Conservation (phyloP, 805 yeast species). For the Isabelozyma rhagii region DNA sequence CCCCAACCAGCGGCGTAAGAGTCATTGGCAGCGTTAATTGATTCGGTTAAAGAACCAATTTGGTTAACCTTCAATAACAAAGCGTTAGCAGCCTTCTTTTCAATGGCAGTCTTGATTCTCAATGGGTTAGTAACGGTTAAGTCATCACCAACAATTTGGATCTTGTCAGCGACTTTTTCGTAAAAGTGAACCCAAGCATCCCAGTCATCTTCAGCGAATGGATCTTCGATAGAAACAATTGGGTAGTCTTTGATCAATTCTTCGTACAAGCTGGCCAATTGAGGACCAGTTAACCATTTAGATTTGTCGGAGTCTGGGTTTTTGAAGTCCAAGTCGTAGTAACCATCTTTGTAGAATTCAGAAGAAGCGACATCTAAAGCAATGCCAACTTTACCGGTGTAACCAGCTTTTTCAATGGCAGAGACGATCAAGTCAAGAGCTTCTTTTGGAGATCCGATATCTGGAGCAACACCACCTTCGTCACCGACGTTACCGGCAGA, state of each 20-base stretch:
- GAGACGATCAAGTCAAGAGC: conserved; percentile 16
- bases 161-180: conserved; percentile 8
- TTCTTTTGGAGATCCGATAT: conserved; percentile 14
- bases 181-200: conserved; percentile 14
- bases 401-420: conserved; percentile 15
- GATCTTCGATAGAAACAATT: conserved; percentile 19
- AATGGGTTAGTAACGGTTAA: conserved; percentile 21
- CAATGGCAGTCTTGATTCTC: conserved; percentile 15
- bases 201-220: conserved; percentile 22
- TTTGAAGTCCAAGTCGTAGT: conserved; percentile 19
- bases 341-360: conserved; percentile 18
- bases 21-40: conserved; percentile 14
- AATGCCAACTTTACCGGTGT: conserved; percentile 14
- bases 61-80: conserved; percentile 20
- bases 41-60: conserved; percentile 18
- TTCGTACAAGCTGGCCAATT: conserved; percentile 13
- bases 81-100: conserved; percentile 15
- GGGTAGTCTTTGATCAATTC: conserved; percentile 15
- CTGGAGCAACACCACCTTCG: conserved; percentile 23
- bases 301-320: conserved; percentile 14
- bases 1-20: conserved; percentile 16
- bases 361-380: conserved; percentile 21
- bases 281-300: conserved; percentile 15
- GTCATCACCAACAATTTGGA: conserved; percentile 19
- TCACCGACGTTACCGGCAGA: conserved; percentile 23